Evolutionary conservation across 2,329 filamentous ascomycete genomes (phyloP).

Genomic region (Ceratocystis cubensis): DNA sequence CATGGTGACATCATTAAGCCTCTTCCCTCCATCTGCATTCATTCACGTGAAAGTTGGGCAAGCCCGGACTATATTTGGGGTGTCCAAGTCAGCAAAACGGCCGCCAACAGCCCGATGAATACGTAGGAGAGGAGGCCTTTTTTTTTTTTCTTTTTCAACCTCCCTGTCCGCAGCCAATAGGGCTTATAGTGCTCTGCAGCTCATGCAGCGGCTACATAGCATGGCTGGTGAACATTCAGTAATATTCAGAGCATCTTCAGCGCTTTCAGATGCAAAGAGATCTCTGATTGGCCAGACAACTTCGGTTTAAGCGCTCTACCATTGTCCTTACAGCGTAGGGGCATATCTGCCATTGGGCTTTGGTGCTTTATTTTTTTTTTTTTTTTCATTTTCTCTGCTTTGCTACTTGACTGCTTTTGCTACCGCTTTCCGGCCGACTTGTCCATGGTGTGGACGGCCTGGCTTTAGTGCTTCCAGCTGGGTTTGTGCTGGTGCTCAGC

Average conservation of each 20-base stretch:
- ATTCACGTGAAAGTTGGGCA: too few species aligned
- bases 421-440: neutral
- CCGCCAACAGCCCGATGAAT: too few species aligned
- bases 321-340: too few species aligned
- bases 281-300: neutral
- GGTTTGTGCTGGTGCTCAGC: conserved; percentile 23
- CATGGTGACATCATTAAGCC: neutral
- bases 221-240: neutral
- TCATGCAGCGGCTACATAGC: neutral
- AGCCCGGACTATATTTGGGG: too few species aligned
- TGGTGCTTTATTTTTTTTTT: conserved; percentile 23
- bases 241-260: neutral
- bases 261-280: neutral
- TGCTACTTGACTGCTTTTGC: neutral
- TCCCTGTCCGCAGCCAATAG: too few species aligned
- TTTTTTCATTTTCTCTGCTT: neutral
- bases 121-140: too few species aligned
- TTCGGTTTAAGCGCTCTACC: neutral
- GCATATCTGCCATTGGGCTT: conserved; percentile 17
- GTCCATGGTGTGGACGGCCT: neutral
- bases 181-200: too few species aligned
- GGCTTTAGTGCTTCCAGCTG: neutral
- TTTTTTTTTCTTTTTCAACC: too few species aligned
- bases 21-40: too few species aligned
- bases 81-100: too few species aligned